phyloP scores from a whole-genome alignment of 208 protist species.

The Trichomonas vaginalis region DNA sequence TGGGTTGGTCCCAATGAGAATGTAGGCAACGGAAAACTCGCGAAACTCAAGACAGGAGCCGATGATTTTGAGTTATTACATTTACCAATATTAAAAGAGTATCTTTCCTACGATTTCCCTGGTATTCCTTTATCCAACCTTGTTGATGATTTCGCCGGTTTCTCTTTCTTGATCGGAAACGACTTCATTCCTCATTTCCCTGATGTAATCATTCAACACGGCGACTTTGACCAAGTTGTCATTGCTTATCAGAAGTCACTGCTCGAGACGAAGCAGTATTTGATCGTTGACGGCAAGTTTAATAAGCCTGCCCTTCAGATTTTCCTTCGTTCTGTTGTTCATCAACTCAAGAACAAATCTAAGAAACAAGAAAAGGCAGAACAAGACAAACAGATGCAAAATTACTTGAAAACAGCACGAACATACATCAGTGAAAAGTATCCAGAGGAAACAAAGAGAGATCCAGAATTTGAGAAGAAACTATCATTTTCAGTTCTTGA shows the following conservation, averaged over 20 bases:
- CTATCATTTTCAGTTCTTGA: not conserved
- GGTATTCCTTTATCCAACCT: not conserved
- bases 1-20: not conserved
- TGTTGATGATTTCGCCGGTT: not conserved
- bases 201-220: not conserved
- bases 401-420: not conserved
- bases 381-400: not conserved
- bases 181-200: conserved; percentile 18
- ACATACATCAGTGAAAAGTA: not conserved
- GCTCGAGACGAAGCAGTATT: not conserved
- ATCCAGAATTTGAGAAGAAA: not conserved
- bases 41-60: not conserved
- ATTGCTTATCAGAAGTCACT: not conserved
- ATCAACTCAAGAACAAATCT: not conserved
- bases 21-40: not conserved
- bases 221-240: not conserved
- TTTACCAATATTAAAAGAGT: not conserved
- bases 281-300: not conserved
- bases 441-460: not conserved
- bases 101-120: not conserved
- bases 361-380: too few relatives aligned
- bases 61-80: not conserved
- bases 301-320: not conserved
- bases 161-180: not conserved
- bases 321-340: not conserved